Conservation (phyloP, 805 yeast species). For the Lipomyces oligophaga region DNA sequence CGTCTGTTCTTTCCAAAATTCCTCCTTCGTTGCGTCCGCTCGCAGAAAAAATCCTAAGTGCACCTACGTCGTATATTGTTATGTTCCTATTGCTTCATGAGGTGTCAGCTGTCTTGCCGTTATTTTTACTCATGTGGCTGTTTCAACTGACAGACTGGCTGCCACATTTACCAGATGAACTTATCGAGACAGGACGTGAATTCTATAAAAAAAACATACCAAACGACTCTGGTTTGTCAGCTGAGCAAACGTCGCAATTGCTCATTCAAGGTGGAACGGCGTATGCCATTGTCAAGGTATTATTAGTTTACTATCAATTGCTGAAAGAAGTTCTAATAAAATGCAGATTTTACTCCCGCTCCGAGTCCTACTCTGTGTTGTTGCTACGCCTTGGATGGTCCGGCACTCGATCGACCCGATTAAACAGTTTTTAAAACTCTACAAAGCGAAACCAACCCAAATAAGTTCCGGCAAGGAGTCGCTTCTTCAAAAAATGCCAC, state of each 20-base stretch:
- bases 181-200: conserved; percentile 55
- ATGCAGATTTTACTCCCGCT: conserved; percentile 48
- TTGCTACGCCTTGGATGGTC: conserved; percentile 58
- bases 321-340: background rate
- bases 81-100: conserved; percentile 70
- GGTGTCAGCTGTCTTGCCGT: conserved; percentile 67
- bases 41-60: conserved; percentile 47
- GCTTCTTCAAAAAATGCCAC: conserved; percentile 1
- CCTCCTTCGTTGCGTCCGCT: conserved; percentile 53
- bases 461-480: conserved; percentile 2
- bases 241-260: conserved; percentile 51
- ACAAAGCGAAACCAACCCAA: background rate
- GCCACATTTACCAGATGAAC: conserved; percentile 54
- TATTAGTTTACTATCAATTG: background rate
- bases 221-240: conserved; percentile 1
- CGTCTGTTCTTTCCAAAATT: conserved; percentile 31
- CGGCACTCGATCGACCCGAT: conserved; percentile 40
- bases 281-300: conserved; percentile 59
- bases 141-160: conserved; percentile 54
- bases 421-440: background rate
- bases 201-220: conserved; percentile 54
- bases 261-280: conserved; percentile 73
- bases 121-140: conserved; percentile 62
- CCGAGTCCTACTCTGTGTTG: conserved; percentile 49
- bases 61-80: conserved; percentile 59